Conservation (phyloP, 257 asterid genomes). For the Solanum pennellii region DNA sequence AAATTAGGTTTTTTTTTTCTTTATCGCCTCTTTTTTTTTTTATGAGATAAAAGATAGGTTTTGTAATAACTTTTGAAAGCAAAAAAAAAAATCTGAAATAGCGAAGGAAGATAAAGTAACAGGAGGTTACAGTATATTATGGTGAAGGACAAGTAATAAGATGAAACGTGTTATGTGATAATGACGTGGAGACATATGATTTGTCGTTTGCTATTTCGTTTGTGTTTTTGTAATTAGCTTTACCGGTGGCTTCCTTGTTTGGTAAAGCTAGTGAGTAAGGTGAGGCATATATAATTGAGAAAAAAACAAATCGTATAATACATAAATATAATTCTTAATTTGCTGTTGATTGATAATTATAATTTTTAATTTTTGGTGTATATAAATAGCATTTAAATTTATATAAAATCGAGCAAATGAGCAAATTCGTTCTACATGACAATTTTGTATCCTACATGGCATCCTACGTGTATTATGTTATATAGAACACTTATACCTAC, state of each 20-base stretch:
- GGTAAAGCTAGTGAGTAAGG: neutral
- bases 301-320: no score
- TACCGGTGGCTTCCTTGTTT: neutral
- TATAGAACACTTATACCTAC: no score
- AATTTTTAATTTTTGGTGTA: no score
- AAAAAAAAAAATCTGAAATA: neutral
- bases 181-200: neutral
- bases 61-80: neutral
- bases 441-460: no score
- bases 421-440: rapidly evolving
- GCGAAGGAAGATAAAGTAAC: slow-evolving; percentile 3
- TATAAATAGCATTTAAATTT: no score
- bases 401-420: no score
- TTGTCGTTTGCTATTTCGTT: neutral
- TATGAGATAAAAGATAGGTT: neutral
- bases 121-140: neutral
- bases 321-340: no score
- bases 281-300: neutral
- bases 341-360: no score
- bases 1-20: neutral
- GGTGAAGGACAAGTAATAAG: neutral
- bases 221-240: neutral
- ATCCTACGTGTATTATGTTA: no score
- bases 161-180: neutral
- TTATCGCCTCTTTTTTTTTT: neutral